Percentiles rank a stretch among this genome's conserved stretches.
These are phyloP conservation scores for Sordaria brevicollis DNA, from an alignment of 495 filamentous ascomycete species.

Conservation along the genomic window DNA sequence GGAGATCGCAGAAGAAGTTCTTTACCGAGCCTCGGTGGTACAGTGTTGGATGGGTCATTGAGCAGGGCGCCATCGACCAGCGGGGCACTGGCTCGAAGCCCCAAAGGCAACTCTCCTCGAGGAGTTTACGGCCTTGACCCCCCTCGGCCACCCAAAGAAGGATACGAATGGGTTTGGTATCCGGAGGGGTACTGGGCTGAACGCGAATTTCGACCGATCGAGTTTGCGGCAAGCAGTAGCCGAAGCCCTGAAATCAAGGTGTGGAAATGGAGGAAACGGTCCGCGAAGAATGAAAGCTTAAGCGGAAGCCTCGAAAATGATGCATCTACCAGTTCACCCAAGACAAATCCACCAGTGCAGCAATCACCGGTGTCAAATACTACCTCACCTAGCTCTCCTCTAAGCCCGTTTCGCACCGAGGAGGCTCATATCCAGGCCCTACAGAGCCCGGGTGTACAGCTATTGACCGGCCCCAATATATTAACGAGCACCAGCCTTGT, in stretches of 20 bases:
- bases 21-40: neutral
- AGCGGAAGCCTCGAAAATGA: conserved; percentile 9
- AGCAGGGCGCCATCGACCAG: neutral
- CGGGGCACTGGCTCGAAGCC: neutral
- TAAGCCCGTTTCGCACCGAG: conserved; percentile 24
- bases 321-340: conserved; percentile 11
- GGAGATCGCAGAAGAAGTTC: neutral
- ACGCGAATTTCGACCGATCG: conserved; percentile 22
- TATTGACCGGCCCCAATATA: no score
- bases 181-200: conserved; percentile 47
- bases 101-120: neutral
- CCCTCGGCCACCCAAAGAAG: conserved; percentile 36
- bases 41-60: conserved; percentile 4
- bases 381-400: conserved; percentile 1
- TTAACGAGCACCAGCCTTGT: neutral
- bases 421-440: conserved; percentile 26
- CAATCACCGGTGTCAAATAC: neutral
- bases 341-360: conserved; percentile 1
- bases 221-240: neutral
- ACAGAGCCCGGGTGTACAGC: conserved; percentile 4
- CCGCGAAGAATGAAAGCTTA: conserved; percentile 22
- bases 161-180: conserved; percentile 47
- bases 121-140: conserved; percentile 25
- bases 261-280: conserved; percentile 29
- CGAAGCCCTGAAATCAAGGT: conserved; percentile 12